These are phyloP conservation scores for Melastoma malabathricum DNA, from an alignment of 345 rosid species.

Conservation along the genomic window DNA sequence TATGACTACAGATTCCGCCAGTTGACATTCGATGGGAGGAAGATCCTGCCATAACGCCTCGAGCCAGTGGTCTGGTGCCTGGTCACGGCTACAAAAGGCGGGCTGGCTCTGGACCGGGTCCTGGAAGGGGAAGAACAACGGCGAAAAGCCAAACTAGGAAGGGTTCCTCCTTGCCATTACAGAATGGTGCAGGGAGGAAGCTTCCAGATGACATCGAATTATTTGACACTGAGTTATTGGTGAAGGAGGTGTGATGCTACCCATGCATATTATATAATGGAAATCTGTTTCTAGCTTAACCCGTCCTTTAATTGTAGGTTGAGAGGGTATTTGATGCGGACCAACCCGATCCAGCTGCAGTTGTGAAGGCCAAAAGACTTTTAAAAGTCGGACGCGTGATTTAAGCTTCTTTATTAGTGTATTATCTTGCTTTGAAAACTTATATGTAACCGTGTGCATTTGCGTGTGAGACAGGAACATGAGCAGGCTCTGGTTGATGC, in stretches of 20 bases:
- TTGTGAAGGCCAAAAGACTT: slow-evolving; percentile 77
- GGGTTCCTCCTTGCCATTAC: slow-evolving; percentile 28
- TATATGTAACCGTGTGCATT: background rate
- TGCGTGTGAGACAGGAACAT: slow-evolving; percentile 61
- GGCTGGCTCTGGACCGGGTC: slow-evolving; percentile 23
- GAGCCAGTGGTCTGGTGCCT: slow-evolving; percentile 24
- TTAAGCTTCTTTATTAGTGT: background rate
- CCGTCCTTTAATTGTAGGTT: slow-evolving; percentile 28
- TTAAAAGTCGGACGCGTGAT: slow-evolving; percentile 42
- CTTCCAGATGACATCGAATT: slow-evolving; percentile 63
- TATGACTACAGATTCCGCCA: slow-evolving; percentile 44
- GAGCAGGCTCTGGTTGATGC: slow-evolving; percentile 86
- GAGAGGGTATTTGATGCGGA: slow-evolving; percentile 54
- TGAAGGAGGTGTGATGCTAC: slow-evolving; percentile 14
- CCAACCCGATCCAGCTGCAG: slow-evolving; percentile 78
- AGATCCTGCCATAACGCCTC: slow-evolving; percentile 48
- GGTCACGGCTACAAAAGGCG: slow-evolving; percentile 36
- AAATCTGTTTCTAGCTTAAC: too few relatives aligned
- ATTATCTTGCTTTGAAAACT: background rate
- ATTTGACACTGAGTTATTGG: slow-evolving; percentile 33
- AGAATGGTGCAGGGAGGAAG: slow-evolving; percentile 47
- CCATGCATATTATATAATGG: too few relatives aligned
- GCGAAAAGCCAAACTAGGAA: slow-evolving; percentile 40
- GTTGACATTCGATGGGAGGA: slow-evolving; percentile 88
- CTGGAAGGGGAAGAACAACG: slow-evolving; percentile 49